Conservation (phyloP, 2,329 filamentous ascomycete genomes). For the Aureobasidium melanogenum region DNA sequence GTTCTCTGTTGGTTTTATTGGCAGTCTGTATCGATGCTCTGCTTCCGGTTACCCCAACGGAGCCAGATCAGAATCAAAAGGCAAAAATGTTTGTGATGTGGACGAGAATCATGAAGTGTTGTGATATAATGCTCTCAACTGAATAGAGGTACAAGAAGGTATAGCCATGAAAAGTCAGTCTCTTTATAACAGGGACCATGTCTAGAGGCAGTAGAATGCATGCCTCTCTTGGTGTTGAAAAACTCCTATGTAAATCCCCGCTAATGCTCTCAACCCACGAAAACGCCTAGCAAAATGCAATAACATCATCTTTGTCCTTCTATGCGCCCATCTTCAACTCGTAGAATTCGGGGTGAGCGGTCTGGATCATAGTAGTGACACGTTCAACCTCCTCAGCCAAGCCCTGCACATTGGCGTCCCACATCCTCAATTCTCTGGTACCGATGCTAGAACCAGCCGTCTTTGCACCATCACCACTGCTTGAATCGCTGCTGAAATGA, state of each 20-base stretch:
- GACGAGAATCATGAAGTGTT: too few species aligned
- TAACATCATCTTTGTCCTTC: background rate
- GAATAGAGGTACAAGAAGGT: too few species aligned
- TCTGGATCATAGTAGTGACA: conserved; percentile 71
- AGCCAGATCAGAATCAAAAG: too few species aligned
- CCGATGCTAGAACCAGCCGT: conserved; percentile 32
- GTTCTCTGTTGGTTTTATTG: background rate
- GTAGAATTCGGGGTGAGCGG: conserved; percentile 56
- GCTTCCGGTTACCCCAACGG: too few species aligned
- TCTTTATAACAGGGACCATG: too few species aligned
- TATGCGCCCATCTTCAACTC: conserved; percentile 14
- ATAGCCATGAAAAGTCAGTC: too few species aligned
- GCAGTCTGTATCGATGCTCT: background rate
- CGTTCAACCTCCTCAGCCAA: conserved; percentile 85
- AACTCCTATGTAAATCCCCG: background rate
- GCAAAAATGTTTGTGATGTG: too few species aligned
- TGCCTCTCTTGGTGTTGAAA: too few species aligned
- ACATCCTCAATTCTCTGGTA: conserved; percentile 66
- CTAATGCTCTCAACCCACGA: background rate
- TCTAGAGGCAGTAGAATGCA: background rate
- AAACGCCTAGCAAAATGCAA: background rate
- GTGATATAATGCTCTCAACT: too few species aligned
- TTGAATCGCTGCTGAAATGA: conserved; percentile 70
- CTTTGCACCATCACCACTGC: conserved; percentile 26
- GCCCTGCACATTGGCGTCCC: conserved; percentile 82